Evolutionary conservation across 1,284 basidiomycete species (phyloP).

Genomic region (Amylostereum chailletii): DNA sequence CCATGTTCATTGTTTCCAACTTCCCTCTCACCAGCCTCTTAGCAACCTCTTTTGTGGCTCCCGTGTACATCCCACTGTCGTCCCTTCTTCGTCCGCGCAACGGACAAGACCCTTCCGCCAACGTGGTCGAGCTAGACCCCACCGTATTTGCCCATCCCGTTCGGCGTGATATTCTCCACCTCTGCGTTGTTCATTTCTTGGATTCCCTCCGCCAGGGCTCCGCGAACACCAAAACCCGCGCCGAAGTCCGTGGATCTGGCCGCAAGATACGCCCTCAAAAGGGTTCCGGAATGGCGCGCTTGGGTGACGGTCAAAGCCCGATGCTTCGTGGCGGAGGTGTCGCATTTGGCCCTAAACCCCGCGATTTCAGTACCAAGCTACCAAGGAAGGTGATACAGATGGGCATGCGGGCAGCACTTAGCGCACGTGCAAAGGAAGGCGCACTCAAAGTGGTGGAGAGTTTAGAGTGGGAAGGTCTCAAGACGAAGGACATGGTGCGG

Average conservation of each 20-base stretch:
- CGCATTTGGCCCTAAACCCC: slow-evolving; percentile 83
- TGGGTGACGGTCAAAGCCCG: slow-evolving; percentile 84
- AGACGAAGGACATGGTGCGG: slow-evolving; percentile 54
- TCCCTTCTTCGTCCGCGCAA: slow-evolving; percentile 41
- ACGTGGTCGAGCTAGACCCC: slow-evolving; percentile 70
- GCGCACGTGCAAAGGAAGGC: slow-evolving; percentile 70
- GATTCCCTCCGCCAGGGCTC: slow-evolving; percentile 85
- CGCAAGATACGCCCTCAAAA: slow-evolving; percentile 90
- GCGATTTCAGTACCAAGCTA: slow-evolving; percentile 86
- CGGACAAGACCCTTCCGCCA: slow-evolving; percentile 30
- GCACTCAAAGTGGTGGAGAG: slow-evolving; percentile 68
- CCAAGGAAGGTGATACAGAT: slow-evolving; percentile 87
- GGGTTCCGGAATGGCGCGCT: slow-evolving; percentile 82
- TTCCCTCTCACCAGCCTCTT: background rate
- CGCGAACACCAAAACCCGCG: slow-evolving; percentile 87
- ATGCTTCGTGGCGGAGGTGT: slow-evolving; percentile 90
- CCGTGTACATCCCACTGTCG: slow-evolving; percentile 52
- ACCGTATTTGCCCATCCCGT: slow-evolving; percentile 83
- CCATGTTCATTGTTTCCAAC: background rate
- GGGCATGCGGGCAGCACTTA: slow-evolving; percentile 87
- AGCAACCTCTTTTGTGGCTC: slow-evolving; percentile 33
- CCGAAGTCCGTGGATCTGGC: slow-evolving; percentile 84
- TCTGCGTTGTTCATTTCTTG: slow-evolving; percentile 86
- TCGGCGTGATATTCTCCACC: slow-evolving; percentile 87
- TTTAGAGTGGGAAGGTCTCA: slow-evolving; percentile 62